Evolutionary conservation across 768 basidiomycete genomes (phyloP).

Genomic region (Melanogaster broomeanus): DNA sequence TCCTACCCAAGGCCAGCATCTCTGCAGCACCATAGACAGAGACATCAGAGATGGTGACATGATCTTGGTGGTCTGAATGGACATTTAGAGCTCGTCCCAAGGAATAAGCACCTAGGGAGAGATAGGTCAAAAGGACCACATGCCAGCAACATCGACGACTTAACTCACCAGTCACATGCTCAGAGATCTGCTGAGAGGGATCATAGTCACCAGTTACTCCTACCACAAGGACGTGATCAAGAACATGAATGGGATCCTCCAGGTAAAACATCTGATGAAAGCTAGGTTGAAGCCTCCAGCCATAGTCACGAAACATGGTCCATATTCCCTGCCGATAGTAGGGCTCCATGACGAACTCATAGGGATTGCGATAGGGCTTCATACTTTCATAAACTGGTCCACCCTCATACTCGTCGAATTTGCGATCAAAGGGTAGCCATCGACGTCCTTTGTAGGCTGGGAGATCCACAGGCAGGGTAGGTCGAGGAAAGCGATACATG

Average conservation of each 20-base stretch:
- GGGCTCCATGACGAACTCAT: not conserved
- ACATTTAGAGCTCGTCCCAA: not conserved
- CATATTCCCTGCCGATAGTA: slow-evolving; percentile 2
- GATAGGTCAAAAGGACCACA: not conserved
- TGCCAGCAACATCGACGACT: not conserved
- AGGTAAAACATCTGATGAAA: slow-evolving; percentile 14
- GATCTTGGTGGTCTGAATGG: not conserved
- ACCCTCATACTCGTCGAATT: slow-evolving; percentile 1
- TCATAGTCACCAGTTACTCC: not conserved
- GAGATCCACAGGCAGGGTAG: not conserved
- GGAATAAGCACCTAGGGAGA: not conserved
- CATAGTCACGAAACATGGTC: slow-evolving; percentile 8
- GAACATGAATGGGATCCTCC: not conserved
- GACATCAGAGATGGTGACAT: not conserved
- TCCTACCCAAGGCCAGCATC: not conserved
- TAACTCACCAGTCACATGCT: not conserved
- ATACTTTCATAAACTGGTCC: slow-evolving; percentile 6
- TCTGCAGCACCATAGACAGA: not conserved
- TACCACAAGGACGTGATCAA: not conserved
- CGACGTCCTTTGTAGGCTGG: not conserved
- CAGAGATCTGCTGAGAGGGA: not conserved
- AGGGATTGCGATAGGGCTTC: not conserved
- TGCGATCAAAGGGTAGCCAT: not conserved
- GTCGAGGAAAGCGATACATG: slow-evolving; percentile 1
- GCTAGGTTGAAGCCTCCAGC: not conserved